Evolutionary conservation across 2,329 filamentous ascomycete genomes (phyloP), one percentile per base, ranked within the genome.

Genomic region (Apiospora arundinis): DNA sequence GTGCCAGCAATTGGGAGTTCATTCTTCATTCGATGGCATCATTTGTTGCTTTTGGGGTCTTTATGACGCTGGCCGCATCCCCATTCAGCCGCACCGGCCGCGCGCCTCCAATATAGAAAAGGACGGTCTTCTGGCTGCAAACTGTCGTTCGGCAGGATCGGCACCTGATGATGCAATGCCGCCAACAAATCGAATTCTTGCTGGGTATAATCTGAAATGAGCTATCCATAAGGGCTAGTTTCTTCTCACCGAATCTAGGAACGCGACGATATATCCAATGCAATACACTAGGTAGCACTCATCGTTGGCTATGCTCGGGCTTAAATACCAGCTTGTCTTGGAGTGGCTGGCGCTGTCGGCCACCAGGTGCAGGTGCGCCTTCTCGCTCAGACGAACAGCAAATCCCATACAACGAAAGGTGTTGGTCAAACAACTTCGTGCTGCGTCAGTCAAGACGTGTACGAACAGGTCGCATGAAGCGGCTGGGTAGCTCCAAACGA

Each of bases 1-100:
- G 69, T 8, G 44, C 65, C 16, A 52, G 56, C 42, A 70, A 70
- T n/a, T 70, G 65, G 65, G 46, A 67, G 2, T 68, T 70, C 16
- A 68, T 70, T n/a, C 40, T 70, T 2, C 9, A 44, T 25, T n/a
- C 69, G 2, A 67, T 70, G 4, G 69, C 45, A 14, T 32, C 63
- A 1, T 68, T 68, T 37, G 14, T 68, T 1, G 69, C n/a, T 3
- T 32, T 48, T 48, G 44, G 44, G 9, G 16, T 52, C 37, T 16
- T 52, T 23, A 23, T 28, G 7, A 69, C 32, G 3, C 32, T 63
- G 3, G 56, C 5, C 9, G 4, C 40, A 21, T 63, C 56, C 4
- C 56, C 56, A 23, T 40, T n/a, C 2, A 63, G 56, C 18, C 32
- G 56, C 18, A 63, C 56, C 32, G 56, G 56, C 21, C 56, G 56